Base-by-base conservation (phyloP, 2,329 filamentous ascomycete species). In the Beauveria caledonica region DNA sequence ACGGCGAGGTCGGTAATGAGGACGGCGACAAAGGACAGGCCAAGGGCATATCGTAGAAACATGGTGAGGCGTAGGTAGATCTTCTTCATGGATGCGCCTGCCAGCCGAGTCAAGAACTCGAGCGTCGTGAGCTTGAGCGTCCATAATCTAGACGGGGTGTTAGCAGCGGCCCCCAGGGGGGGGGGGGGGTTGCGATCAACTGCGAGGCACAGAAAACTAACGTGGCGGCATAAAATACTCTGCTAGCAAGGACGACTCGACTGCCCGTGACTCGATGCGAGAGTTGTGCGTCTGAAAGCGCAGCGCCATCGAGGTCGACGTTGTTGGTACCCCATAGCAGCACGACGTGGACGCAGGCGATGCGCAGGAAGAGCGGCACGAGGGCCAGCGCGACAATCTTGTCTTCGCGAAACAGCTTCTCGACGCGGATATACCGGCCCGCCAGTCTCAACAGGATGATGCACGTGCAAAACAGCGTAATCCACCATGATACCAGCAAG, bases 241-340 rank as follows among this genome's bases (percentile, higher is more conserved):
- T 84, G 42, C 88, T 85, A 3, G 83, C 86, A 62, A 97, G 79
- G 9, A 97, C 92, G 66, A 96, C 75, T 62, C 83, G 84, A 64
- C 91, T 92, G 1, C 89, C 92, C 51, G 91, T 81, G 40, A 81
- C 76, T 62, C 86, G 85, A 57, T 81, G 81, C 36, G 76, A 76
- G 5, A 92, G 80, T 25, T 88, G 78, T 1, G 78, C 71, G 17
- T 80, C 77, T 7, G 75, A 72, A 27, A 75, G 46, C 70, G 79
- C 65, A 83, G 76, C 77, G 7, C 71, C 74, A 0, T 79, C 80
- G 27, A 83, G 70, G 49, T 84, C 78, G 53, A 86, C 85, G 70
- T 97, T 97, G 76, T 97, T 97, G 52, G 93, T 97, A 42, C 92
- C 92, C 71, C 84, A 92, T n/a, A 89, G 74, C 60, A 97, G 76